phyloP scores from a whole-genome alignment of 129 eudicot species.

The Pittosporum tobira region DNA sequence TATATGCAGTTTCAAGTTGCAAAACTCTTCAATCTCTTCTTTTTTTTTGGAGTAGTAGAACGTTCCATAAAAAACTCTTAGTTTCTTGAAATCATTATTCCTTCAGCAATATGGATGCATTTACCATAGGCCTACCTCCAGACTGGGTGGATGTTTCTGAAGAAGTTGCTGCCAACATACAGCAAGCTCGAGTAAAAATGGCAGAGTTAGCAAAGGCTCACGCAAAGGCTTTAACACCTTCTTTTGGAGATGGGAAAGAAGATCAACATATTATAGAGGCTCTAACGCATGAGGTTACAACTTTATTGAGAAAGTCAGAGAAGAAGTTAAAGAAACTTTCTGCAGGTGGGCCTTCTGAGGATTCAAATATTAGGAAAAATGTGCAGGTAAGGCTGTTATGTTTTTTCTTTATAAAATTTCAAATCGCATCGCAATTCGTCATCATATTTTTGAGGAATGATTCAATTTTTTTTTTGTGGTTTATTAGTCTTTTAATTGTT shows the following conservation, averaged over 20 bases:
- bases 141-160: slow-evolving; percentile 95
- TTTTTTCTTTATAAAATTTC: background rate
- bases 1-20: no score
- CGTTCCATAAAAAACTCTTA: background rate
- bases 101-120: slow-evolving; percentile 42
- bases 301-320: slow-evolving; percentile 62
- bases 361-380: slow-evolving; percentile 70
- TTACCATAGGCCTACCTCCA: slow-evolving; percentile 83
- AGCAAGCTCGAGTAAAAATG: slow-evolving; percentile 61
- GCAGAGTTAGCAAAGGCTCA: slow-evolving; percentile 77
- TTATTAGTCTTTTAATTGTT: no score
- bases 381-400: slow-evolving; percentile 63
- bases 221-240: slow-evolving; percentile 88
- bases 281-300: slow-evolving; percentile 79
- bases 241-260: slow-evolving; percentile 87
- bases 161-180: slow-evolving; percentile 69
- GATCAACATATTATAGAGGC: slow-evolving; percentile 73
- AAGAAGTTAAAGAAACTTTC: slow-evolving; percentile 65
- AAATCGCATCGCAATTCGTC: background rate
- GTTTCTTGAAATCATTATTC: background rate
- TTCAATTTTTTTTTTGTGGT: background rate
- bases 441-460: background rate
- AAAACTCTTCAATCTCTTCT: background rate
- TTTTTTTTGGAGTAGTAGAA: background rate
- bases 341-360: slow-evolving; percentile 80